phyloP scores from a whole-genome alignment of 23 red algal genomes.

The Cyanidiococcus yangmingshanensis region DNA sequence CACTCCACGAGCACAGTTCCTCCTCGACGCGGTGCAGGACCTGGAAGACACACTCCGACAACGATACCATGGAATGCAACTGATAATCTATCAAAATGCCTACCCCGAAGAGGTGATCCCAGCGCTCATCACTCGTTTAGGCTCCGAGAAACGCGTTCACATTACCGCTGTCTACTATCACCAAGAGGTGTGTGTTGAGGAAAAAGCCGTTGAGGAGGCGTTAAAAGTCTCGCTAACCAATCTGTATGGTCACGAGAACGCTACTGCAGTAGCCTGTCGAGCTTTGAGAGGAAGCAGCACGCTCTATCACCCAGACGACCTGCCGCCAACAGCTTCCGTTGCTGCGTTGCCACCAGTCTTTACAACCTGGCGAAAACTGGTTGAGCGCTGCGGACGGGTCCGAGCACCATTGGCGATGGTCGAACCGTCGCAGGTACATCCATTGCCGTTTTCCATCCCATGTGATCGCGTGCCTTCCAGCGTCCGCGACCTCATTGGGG shows the following conservation, averaged over 20 bases:
- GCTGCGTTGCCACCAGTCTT: conserved; percentile 43
- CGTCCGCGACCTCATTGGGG: conserved; percentile 29
- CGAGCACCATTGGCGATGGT: conserved; percentile 27
- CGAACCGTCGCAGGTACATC: conserved; percentile 28
- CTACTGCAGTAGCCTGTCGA: not conserved
- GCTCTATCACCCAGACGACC: conserved; percentile 61
- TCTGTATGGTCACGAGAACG: not conserved
- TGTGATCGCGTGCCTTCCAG: conserved; percentile 32
- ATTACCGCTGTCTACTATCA: conserved; percentile 44
- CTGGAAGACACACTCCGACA: conserved; percentile 28
- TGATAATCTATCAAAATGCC: conserved; percentile 42
- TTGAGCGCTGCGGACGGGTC: conserved; percentile 31
- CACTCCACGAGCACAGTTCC: conserved; percentile 50
- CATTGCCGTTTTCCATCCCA: conserved; percentile 28
- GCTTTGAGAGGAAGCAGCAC: conserved; percentile 42
- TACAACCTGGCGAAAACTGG: conserved; percentile 47
- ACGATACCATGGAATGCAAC: conserved; percentile 24
- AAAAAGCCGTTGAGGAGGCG: conserved; percentile 36
- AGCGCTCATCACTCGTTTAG: conserved; percentile 26
- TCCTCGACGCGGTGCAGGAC: conserved; percentile 46
- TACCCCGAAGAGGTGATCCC: conserved; percentile 43
- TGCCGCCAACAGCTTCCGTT: conserved; percentile 48
- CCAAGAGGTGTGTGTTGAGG: conserved; percentile 37
- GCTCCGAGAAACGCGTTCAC: conserved; percentile 19
- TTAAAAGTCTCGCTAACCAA: conserved; percentile 23